Base-by-base conservation (phyloP, 2,329 filamentous ascomycete genomes). In the Trichoderma polysporum region DNA sequence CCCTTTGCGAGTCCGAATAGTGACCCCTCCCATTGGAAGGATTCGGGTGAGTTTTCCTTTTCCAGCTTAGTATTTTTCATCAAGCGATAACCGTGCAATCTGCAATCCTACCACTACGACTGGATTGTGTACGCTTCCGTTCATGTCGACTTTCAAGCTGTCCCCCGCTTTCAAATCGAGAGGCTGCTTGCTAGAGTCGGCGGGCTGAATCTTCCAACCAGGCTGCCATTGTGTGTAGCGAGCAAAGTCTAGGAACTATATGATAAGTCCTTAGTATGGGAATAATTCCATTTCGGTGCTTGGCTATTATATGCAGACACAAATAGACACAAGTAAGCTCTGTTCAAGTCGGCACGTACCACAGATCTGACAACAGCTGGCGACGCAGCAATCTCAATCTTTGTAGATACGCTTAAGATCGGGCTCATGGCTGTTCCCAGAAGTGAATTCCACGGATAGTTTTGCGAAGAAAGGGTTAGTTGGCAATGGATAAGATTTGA, bases 341-440 rank as follows among this genome's bases (percentile, higher is more conserved):
- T 39, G 13, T 15, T 25, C n/a, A n/a, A 19, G 35, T 57, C 15
- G 17, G 9, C 27, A 53, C 60, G 12, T 63, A 63, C 60, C 49
- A 63, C 60, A 8, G 60, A 54, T 54, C 60, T 17, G 27, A 63
- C 60, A 22, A 45, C 50, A 29, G 60, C 60, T 35, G 60, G 60
- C 27, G 60, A 63, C 27, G 60, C 60, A 29, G 60, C 60, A n/a
- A 63, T 63, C 35, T 63, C 60, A 25, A 63, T 63, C n/a, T 54
- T 63, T 13, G 60, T 63, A 17, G 60, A 63, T 19, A 63, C 60
- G 49, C 60, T 63, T 12, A 63, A 39, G 37, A 63, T 54, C 0
- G 60, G 60, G 35, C 60, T 63, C 60, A 63, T 63, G 33, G 47
- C 15, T 37, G 10, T 37, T 25, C 10, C 22, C 7, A 19, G 15